Percentiles rank a stretch among this genome's conserved stretches.
These are phyloP conservation scores for Mycena citricolor DNA, from an alignment of 1,284 basidiomycete genomes.

Conservation along the genomic window DNA sequence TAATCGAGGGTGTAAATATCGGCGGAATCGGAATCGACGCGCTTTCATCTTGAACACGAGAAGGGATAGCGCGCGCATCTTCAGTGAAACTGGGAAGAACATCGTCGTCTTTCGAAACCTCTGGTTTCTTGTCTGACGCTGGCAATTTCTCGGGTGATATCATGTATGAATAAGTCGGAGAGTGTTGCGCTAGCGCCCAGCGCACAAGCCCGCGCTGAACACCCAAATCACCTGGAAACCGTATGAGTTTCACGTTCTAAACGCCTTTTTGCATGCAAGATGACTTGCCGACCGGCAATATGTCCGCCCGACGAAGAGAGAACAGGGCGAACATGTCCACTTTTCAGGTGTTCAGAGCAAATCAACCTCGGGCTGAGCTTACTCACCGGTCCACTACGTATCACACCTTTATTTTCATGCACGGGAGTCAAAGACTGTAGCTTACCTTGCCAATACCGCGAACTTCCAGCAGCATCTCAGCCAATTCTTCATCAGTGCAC, in stretches of 20 bases:
- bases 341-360: constrained; percentile 17
- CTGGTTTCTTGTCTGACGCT: constrained; percentile 14
- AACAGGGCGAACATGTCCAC: constrained; percentile 93
- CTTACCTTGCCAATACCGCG: constrained; percentile 75
- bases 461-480: constrained; percentile 73
- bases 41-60: constrained; percentile 26
- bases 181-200: constrained; percentile 74
- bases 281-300: constrained; percentile 69
- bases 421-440: neutral
- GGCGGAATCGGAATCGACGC: constrained; percentile 43
- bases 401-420: neutral
- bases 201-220: constrained; percentile 76
- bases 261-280: constrained; percentile 4
- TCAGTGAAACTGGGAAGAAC: constrained; percentile 26
- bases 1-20: constrained; percentile 67
- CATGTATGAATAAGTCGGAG: constrained; percentile 46
- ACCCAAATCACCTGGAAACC: constrained; percentile 70
- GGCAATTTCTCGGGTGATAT: constrained; percentile 51
- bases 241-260: constrained; percentile 4
- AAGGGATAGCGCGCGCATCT: constrained; percentile 19
- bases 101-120: constrained; percentile 21
- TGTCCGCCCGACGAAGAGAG: constrained; percentile 78
- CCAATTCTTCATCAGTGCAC: constrained; percentile 74
- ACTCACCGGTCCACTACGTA: constrained; percentile 50
- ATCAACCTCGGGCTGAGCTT: neutral